Conservation (phyloP, 139 green algal species). For the Marvania coccoides region DNA sequence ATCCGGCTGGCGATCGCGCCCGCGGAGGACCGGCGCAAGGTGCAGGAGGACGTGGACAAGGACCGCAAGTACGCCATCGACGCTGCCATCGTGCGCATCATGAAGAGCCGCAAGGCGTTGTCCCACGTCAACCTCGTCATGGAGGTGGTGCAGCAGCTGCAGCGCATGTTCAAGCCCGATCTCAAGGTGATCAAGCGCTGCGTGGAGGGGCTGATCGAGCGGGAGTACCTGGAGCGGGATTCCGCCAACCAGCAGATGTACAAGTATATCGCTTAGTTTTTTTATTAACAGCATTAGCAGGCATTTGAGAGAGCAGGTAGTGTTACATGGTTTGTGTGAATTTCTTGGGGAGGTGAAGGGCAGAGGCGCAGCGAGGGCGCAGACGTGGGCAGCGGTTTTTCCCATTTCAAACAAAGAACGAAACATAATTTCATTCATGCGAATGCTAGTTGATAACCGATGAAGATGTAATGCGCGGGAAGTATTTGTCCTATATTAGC, state of each 20-base stretch:
- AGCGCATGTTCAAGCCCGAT: constrained; percentile 94
- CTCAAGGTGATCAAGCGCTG: constrained; percentile 95
- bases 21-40: constrained; percentile 85
- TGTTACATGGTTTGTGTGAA: no score
- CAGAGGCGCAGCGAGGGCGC: no score
- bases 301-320: no score
- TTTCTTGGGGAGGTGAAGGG: no score
- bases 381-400: no score
- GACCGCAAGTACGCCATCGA: constrained; percentile 59
- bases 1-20: constrained; percentile 86
- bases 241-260: constrained; percentile 17
- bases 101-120: constrained; percentile 59
- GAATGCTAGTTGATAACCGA: no score
- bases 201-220: constrained; percentile 92
- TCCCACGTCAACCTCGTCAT: constrained; percentile 82
- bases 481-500: no score
- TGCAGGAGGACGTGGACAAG: constrained; percentile 90
- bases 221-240: constrained; percentile 93
- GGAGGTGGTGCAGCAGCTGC: constrained; percentile 94
- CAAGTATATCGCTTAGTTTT: constrained; percentile 23
- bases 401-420: no score
- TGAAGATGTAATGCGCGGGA: no score
- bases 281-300: no score
- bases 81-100: constrained; percentile 44
- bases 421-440: no score